These are phyloP conservation scores for Pythium graminicola DNA, from an alignment of 352 stramenopile genomes.

Conservation along the genomic window DNA sequence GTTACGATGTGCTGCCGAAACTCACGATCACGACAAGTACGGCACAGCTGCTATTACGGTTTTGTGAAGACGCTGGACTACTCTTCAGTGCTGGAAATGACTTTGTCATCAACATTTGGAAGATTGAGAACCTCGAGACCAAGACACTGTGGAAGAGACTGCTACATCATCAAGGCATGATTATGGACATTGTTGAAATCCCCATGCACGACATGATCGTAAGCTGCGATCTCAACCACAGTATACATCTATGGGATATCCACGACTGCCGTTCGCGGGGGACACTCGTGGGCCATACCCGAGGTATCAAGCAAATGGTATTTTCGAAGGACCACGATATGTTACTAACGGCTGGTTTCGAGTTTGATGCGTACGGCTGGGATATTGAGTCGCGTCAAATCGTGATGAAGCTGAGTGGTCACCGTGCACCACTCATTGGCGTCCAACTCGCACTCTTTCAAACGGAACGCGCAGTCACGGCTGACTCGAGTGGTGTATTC, in stretches of 20 bases:
- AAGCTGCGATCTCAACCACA: constrained; percentile 66
- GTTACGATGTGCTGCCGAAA: constrained; percentile 37
- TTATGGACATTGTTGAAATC: constrained; percentile 68
- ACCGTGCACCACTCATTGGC: constrained; percentile 67
- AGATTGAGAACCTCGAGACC: constrained; percentile 43
- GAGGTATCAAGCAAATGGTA: constrained; percentile 69
- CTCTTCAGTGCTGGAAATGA: constrained; percentile 64
- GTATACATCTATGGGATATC: constrained; percentile 76
- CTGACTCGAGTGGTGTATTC: constrained; percentile 59
- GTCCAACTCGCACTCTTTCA: constrained; percentile 67
- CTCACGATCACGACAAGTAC: constrained; percentile 60
- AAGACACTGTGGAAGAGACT: constrained; percentile 57
- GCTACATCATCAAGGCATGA: constrained; percentile 41
- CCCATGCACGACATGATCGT: constrained; percentile 66
- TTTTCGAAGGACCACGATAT: constrained; percentile 71
- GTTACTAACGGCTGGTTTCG: constrained; percentile 75
- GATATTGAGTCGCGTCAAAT: constrained; percentile 73
- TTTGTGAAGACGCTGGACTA: constrained; percentile 44
- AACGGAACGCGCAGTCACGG: constrained; percentile 76
- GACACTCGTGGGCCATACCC: constrained; percentile 46
- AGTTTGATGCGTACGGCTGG: constrained; percentile 80
- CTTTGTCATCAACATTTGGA: constrained; percentile 66
- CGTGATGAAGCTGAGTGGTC: constrained; percentile 55
- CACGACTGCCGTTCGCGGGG: constrained; percentile 59
- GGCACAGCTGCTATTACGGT: constrained; percentile 55